These are phyloP conservation scores for Citrullus amarus DNA, from an alignment of 306 rosid genomes.

Conservation along the genomic window DNA sequence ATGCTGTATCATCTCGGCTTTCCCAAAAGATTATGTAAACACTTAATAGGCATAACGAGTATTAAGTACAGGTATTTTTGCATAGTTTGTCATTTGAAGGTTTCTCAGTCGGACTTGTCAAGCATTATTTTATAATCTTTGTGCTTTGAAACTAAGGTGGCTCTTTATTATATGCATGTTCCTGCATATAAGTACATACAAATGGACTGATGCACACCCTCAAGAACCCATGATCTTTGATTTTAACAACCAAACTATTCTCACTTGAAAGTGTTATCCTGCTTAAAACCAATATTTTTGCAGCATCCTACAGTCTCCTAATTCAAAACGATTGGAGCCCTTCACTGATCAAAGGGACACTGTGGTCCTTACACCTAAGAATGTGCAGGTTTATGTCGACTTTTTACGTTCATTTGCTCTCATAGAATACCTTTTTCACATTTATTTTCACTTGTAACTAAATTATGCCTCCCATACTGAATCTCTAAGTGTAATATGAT, in stretches of 20 bases:
- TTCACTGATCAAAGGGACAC: conserved; percentile 70
- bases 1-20: not conserved
- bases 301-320: conserved; percentile 73
- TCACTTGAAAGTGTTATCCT: conserved; percentile 20
- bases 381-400: conserved; percentile 67
- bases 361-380: conserved; percentile 83
- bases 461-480: not conserved
- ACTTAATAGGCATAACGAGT: not conserved
- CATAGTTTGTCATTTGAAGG: not conserved
- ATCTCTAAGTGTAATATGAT: not conserved
- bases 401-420: conserved; percentile 4
- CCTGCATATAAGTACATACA: not conserved
- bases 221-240: not conserved
- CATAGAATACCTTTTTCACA: conserved; percentile 9
- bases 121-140: not conserved
- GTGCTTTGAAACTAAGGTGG: not conserved
- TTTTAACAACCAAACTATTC: not conserved
- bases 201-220: not conserved
- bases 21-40: not conserved
- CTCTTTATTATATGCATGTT: not conserved
- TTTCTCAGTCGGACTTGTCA: not conserved
- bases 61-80: not conserved
- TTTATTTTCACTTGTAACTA: not conserved
- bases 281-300: conserved; percentile 33
- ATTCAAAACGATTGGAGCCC: conserved; percentile 58